Evolutionary conservation across 805 yeast genomes (phyloP), one percentile per base, ranked within the genome.

Genomic region (Wickerhamomyces chaumierensis): DNA sequence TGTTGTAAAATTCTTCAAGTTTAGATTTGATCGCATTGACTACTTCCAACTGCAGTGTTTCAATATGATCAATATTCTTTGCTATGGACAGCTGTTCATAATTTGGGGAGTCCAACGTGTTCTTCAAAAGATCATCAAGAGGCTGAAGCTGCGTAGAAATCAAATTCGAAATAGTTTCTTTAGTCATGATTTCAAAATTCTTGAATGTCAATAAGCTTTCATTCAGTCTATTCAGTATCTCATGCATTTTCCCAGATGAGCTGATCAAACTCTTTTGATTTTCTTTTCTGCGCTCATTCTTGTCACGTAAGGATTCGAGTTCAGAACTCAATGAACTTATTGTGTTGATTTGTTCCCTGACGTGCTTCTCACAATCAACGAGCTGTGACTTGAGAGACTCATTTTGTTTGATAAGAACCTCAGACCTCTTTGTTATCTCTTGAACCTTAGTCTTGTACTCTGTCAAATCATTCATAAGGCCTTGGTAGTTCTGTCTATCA

Each of bases 401-500:
- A 39, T 66, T 57, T 43, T 69, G 70, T 27, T 58, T 53, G 23
- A 52, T 53, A 19, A 71, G 43, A 6, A 61, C 53, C 18, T 65
- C 68, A n/a, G 61, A 62, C 8, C 57, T 57, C 36, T 75, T 52
- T 38, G 61, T 56, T 16, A 60, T 53, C 47, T 75, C 81, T 31
- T 65, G 66, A 9, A 69, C 57, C 45, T 73, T 76, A 2, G 68
- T 68, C 34, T 67, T 70, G 36, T 63, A 61, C 42, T 66, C 71
- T 41, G 71, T 75, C 15, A 68, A 54, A 38, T 71, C 72, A 38
- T 58, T 60, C 48, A 68, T 66, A 25, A 73, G 39, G 34, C 69
- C 71, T 36, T 69, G 69, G 48, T 79, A 79, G 51, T 77, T 77
- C 14, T 61, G 66, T 23, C 72, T 73, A 48, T 76, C 75, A 68